Conservation (phyloP, 139 green algal genomes). For the Nannochloris sp. region DNA sequence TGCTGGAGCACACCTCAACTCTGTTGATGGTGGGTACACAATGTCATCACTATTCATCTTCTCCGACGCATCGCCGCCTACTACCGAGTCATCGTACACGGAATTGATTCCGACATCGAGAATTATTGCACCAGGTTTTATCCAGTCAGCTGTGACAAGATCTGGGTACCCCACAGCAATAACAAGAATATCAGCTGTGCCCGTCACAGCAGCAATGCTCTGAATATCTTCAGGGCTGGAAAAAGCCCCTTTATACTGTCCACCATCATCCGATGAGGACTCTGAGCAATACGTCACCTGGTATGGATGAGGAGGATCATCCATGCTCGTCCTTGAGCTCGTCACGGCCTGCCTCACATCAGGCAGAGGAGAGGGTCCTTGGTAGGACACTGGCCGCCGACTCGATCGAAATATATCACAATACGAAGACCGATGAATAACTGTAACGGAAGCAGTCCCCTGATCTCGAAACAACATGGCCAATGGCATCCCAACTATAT, state of each 20-base stretch:
- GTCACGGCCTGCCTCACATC: neutral
- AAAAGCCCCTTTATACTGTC: neutral
- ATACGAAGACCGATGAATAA: conserved; percentile 49
- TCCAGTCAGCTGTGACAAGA: conserved; percentile 61
- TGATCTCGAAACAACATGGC: conserved; percentile 78
- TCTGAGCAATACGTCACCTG: conserved; percentile 14
- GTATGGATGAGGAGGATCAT: conserved; percentile 8
- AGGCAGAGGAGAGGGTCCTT: neutral
- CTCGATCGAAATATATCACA: conserved; percentile 19
- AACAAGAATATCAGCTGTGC: conserved; percentile 67
- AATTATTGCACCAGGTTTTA: conserved; percentile 86
- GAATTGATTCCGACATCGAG: conserved; percentile 96
- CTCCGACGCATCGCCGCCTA: neutral
- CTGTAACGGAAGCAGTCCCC: conserved; percentile 61
- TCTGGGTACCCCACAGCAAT: conserved; percentile 61
- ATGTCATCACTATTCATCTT: neutral
- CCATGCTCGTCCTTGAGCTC: neutral
- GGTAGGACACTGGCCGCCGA: neutral
- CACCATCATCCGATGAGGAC: neutral
- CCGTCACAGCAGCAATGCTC: conserved; percentile 26
- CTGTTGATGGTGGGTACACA: neutral
- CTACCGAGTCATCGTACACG: conserved; percentile 36
- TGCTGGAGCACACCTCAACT: no score
- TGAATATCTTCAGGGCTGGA: neutral
- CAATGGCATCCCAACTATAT: conserved; percentile 92